Evolutionary conservation across 2,329 filamentous ascomycete genomes (phyloP).

Genomic region (Didymosphaeria variabile): DNA sequence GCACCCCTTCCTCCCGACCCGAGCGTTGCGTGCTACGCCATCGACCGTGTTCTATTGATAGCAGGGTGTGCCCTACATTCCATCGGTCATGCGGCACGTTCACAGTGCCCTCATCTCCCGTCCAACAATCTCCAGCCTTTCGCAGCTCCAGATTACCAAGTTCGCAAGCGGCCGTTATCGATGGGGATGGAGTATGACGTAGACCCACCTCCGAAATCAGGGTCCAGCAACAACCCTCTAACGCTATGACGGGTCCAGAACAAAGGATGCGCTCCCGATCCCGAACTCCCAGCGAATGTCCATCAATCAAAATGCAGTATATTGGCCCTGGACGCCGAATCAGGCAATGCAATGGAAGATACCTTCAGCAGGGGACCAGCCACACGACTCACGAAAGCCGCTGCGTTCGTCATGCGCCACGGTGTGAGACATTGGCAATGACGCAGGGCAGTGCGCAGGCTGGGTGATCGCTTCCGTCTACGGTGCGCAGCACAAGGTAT

Average conservation of each 20-base stretch:
- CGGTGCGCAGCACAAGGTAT: background rate
- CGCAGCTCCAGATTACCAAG: conserved; percentile 10
- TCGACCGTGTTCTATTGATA: conserved; percentile 2
- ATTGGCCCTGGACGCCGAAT: background rate
- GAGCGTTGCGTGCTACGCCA: background rate
- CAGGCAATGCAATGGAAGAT: conserved; percentile 11
- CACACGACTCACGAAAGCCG: conserved; percentile 1
- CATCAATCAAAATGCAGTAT: conserved; percentile 1
- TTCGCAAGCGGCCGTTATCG: conserved; percentile 6
- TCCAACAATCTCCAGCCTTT: conserved; percentile 5
- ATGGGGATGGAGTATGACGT: conserved; percentile 18
- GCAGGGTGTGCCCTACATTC: background rate
- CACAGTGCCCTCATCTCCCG: background rate
- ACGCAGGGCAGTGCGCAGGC: conserved; percentile 10
- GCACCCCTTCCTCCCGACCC: background rate
- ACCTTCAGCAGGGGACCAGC: background rate
- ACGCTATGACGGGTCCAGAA: conserved; percentile 13
- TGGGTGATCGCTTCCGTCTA: conserved; percentile 11
- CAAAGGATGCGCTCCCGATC: background rate
- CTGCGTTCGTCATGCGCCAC: conserved; percentile 17
- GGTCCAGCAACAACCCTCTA: conserved; percentile 12
- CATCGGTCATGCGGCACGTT: background rate
- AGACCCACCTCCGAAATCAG: conserved; percentile 8
- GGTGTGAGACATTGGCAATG: conserved; percentile 9
- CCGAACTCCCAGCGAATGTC: conserved; percentile 1